Base-by-base conservation (phyloP, 2,329 filamentous ascomycete genomes). In the Amesomyces nigricolor region DNA sequence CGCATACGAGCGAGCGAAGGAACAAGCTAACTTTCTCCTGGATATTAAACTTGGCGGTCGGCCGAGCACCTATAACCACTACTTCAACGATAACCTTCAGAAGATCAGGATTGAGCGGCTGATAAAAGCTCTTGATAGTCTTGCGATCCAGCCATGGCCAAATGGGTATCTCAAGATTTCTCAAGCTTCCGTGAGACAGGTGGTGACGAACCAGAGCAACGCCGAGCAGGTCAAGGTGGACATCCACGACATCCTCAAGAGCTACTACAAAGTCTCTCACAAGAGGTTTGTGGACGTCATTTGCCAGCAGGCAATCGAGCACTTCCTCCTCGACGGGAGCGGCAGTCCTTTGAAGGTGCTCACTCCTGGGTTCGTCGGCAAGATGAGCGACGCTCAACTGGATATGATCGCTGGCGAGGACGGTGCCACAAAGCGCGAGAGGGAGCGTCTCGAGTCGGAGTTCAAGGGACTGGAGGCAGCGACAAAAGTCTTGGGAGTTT, bases 211-310 rank as follows among this genome's bases (percentile, higher is more conserved):
- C 53, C 65, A 60, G 47, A 44, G 39, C 14, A 65, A 64, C 46
- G 50, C 39, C 1, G 53, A 64, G 14, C 59, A 63, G 11, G 46
- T 57, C 1, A 59, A 57, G 46, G 71, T 78, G 35, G 75, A 83
- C 9, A 77, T 88, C 4, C 80, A 86, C 53, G 78, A 87, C 56
- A 78, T 80, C 1, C 71, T 88, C 0, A 66, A 73, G 29, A 73
- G 77, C 1, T 88, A 85, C 66, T 88, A 88, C 70, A 75, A 80
- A 26, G 78, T 86, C 1, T 74, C 82, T 0, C 73, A 72, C 11
- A 79, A 80, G 62, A 77, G 83, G 0, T 86, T 89, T 55, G 75
- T 86, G 1, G 85, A 89, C 61, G 77, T 73, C 3, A 67, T 89
- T 1, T 82, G 75, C 62, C 76, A 78, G 58, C 84, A 87, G 59